phyloP scores from a whole-genome alignment of 345 rosid species.

The Acer saccharum region DNA sequence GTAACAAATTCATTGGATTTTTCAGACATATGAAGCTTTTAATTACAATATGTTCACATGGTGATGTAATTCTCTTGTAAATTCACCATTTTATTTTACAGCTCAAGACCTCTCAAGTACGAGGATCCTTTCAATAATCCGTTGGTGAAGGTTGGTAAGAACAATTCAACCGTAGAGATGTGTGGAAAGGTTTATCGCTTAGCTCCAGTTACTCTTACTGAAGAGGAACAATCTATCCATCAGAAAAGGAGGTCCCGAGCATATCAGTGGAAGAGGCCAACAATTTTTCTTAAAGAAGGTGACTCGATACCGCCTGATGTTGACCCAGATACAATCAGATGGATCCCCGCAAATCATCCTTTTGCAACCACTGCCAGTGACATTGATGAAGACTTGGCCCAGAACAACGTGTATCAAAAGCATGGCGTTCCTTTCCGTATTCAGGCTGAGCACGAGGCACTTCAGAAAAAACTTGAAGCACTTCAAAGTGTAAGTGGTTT shows the following conservation, averaged over 20 bases:
- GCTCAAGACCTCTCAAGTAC: conserved; percentile 74
- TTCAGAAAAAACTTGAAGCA: conserved; percentile 84
- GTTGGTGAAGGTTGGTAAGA: conserved; percentile 72
- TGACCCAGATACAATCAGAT: conserved; percentile 89
- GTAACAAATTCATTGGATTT: background rate
- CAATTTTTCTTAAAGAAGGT: conserved; percentile 89
- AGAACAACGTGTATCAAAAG: conserved; percentile 85
- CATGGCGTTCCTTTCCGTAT: conserved; percentile 94
- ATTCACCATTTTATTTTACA: conserved; percentile 36
- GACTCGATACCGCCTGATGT: conserved; percentile 83
- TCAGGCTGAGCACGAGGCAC: conserved; percentile 89
- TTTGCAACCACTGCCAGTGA: conserved; percentile 89
- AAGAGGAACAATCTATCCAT: conserved; percentile 75
- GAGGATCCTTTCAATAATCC: conserved; percentile 97
- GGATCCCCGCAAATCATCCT: conserved; percentile 99
- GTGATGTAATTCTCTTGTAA: background rate
- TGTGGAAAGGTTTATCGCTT: conserved; percentile 86
- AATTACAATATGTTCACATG: background rate
- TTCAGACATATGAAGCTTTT: background rate
- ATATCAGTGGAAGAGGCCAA: conserved; percentile 95
- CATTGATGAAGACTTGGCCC: conserved; percentile 88
- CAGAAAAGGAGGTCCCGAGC: conserved; percentile 95
- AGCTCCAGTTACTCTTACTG: conserved; percentile 84
- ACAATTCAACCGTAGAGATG: conserved; percentile 82
- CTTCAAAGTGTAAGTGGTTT: conserved; percentile 61